Base-by-base conservation (phyloP, 2,329 filamentous ascomycete genomes). In the Trichoderma sp. region DNA sequence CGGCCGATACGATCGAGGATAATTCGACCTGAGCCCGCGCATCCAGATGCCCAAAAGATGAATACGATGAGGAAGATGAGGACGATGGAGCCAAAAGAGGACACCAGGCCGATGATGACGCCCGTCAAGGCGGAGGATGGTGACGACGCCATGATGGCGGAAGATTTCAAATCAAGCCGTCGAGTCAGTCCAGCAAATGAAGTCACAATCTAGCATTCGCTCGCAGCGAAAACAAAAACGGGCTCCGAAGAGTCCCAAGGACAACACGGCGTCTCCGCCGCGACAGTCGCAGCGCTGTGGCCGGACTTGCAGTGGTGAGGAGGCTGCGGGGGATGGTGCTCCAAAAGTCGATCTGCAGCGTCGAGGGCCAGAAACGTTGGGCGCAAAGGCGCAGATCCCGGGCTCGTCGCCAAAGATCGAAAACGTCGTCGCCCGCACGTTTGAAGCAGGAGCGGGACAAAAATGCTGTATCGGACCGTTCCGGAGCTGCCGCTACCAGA, bases 51-150 rank as follows among this genome's bases (percentile, higher is more conserved):
- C 81, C 92, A 89, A 81, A 98, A 96, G 83, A 97, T 96, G 81
- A 97, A 97, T 78, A 98, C 89, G 77, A 96, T 83, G 71, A 96
- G 79, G 69, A 92, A 90, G 71, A 97, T 93, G 69, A 97, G 84
- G 37, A 92, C 88, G 55, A 95, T 95, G 49, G 94, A 97, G 71
- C 94, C 95, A 80, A 98, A 95, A 16, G 95, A 96, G 49, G 94
- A 97, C 71, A 97, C 86, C 77, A 99, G 89, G 74, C 95, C 96
- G 79, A 99, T 98, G 80, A 98, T 86, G 76, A 98, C 92, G 79
- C 95, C 95, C 72, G 87, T 89, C 73, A 89, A 79, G 74, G 84
- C 84, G 34, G 83, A 84, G 52, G 79, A 81, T 18, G 81, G 79
- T 55, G 79, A 73, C 65, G 74, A 59, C 70, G 74, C 72, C 76